Conservation (phyloP, 1,284 basidiomycete species). For the Earliella scabrosa region DNA sequence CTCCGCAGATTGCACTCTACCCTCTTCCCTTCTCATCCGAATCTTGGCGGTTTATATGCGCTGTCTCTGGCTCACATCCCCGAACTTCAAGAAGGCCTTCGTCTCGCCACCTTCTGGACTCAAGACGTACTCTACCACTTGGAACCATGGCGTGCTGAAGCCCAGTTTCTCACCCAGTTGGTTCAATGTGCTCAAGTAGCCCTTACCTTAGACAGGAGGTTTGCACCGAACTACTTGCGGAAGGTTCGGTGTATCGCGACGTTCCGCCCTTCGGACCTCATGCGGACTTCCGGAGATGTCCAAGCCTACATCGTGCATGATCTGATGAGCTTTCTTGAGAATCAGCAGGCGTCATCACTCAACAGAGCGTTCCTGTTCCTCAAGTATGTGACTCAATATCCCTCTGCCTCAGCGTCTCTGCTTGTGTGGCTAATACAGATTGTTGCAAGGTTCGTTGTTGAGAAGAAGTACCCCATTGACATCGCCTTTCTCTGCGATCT, state of each 20-base stretch:
- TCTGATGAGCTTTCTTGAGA: slow-evolving; percentile 34
- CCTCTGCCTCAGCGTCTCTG: background rate
- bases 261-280: background rate
- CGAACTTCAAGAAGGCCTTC: slow-evolving; percentile 38
- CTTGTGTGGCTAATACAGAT: slow-evolving; percentile 30
- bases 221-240: slow-evolving; percentile 15
- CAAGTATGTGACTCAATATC: slow-evolving; percentile 19
- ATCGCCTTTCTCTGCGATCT: slow-evolving; percentile 49
- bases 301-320: slow-evolving; percentile 41
- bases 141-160: background rate
- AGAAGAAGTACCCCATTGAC: slow-evolving; percentile 39
- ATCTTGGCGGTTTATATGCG: slow-evolving; percentile 31
- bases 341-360: slow-evolving; percentile 21
- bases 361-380: slow-evolving; percentile 36
- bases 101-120: slow-evolving; percentile 45
- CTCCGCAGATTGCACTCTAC: slow-evolving; percentile 27
- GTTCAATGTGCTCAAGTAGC: slow-evolving; percentile 30
- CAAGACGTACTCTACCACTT: slow-evolving; percentile 38
- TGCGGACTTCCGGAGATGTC: slow-evolving; percentile 14
- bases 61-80: slow-evolving; percentile 41
- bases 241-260: slow-evolving; percentile 25
- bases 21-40: slow-evolving; percentile 23
- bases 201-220: slow-evolving; percentile 22
- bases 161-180: slow-evolving; percentile 19
- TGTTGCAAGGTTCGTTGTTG: slow-evolving; percentile 37